These are phyloP conservation scores for Cutaneotrichosporon sp. DNA, from an alignment of 1,284 basidiomycete species.

Conservation along the genomic window DNA sequence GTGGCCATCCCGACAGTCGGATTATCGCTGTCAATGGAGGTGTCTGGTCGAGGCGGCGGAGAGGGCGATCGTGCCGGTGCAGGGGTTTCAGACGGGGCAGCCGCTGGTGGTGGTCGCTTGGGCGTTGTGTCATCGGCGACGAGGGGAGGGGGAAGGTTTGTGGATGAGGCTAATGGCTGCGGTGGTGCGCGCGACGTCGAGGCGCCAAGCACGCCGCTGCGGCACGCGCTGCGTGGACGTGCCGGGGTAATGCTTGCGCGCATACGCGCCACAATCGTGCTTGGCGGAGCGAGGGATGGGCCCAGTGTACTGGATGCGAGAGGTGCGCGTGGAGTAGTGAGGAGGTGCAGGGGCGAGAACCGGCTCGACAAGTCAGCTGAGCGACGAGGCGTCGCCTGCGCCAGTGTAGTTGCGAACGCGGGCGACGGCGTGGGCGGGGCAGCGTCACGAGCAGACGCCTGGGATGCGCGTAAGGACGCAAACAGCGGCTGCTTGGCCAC, in stretches of 20 bases:
- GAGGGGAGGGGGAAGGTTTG: not conserved
- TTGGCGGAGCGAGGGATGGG: not conserved
- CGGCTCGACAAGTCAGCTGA: not conserved
- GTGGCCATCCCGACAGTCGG: slow-evolving; percentile 23
- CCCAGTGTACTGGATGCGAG: not conserved
- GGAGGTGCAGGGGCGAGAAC: not conserved
- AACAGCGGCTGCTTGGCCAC: too few species aligned
- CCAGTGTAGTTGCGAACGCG: too few species aligned
- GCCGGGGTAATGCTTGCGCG: slow-evolving; percentile 10
- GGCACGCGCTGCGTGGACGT: not conserved
- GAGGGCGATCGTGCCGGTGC: not conserved
- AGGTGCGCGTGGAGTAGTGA: not conserved
- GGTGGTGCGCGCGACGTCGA: not conserved
- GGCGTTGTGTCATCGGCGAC: not conserved
- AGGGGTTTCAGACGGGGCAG: too few species aligned
- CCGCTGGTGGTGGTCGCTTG: not conserved
- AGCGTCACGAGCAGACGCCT: too few species aligned
- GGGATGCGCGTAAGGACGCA: too few species aligned
- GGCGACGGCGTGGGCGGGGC: too few species aligned
- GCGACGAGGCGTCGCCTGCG: too few species aligned
- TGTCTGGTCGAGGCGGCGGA: not conserved
- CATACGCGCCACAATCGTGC: slow-evolving; percentile 6
- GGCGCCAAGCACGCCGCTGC: not conserved
- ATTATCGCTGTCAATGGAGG: not conserved
- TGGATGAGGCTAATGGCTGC: not conserved